Percentiles rank a stretch among this genome's conserved stretches.
Conservation (phyloP, 805 yeast species). For the Cyberlindnera xylosilytica region DNA sequence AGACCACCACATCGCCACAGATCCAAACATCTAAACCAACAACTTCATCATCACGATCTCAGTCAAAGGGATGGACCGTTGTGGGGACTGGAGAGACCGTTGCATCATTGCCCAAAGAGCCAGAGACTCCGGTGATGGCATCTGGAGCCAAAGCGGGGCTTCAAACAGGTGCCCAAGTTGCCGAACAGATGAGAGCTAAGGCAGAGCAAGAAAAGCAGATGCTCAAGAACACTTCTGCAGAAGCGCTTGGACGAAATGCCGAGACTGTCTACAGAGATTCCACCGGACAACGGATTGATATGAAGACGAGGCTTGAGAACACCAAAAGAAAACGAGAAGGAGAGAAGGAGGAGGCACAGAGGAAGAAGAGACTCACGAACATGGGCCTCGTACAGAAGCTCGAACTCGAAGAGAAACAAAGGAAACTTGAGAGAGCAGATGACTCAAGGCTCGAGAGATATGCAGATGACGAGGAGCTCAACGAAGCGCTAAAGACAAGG, state of each 20-base stretch:
- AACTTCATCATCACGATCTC: too few species aligned
- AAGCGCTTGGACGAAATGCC: slow-evolving; percentile 15
- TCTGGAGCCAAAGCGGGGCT: slow-evolving; percentile 41
- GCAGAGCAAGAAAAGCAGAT: slow-evolving; percentile 23
- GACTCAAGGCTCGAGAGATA: slow-evolving; percentile 29
- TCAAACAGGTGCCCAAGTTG: slow-evolving; percentile 44
- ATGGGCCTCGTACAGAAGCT: slow-evolving; percentile 39
- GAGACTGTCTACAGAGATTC: slow-evolving; percentile 60
- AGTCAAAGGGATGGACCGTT: slow-evolving; percentile 22
- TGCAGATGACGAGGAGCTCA: slow-evolving; percentile 38
- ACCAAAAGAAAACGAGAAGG: slow-evolving; percentile 27
- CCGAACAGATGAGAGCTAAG: slow-evolving; percentile 33
- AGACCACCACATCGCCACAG: slow-evolving; percentile 13
- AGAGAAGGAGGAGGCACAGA: slow-evolving; percentile 28
- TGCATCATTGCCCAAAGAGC: not conserved
- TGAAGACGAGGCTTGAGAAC: slow-evolving; percentile 29
- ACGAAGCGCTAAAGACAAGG: slow-evolving; percentile 30
- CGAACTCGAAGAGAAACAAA: slow-evolving; percentile 34
- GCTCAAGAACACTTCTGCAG: slow-evolving; percentile 11
- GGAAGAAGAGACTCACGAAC: slow-evolving; percentile 30
- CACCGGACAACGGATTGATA: slow-evolving; percentile 51
- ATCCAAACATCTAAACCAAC: too few species aligned
- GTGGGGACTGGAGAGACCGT: slow-evolving; percentile 23
- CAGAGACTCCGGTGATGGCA: slow-evolving; percentile 18
- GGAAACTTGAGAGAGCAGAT: slow-evolving; percentile 28